These are phyloP conservation scores for Sporobolomyces pararoseus DNA, from an alignment of 768 basidiomycete genomes.

Conservation along the genomic window DNA sequence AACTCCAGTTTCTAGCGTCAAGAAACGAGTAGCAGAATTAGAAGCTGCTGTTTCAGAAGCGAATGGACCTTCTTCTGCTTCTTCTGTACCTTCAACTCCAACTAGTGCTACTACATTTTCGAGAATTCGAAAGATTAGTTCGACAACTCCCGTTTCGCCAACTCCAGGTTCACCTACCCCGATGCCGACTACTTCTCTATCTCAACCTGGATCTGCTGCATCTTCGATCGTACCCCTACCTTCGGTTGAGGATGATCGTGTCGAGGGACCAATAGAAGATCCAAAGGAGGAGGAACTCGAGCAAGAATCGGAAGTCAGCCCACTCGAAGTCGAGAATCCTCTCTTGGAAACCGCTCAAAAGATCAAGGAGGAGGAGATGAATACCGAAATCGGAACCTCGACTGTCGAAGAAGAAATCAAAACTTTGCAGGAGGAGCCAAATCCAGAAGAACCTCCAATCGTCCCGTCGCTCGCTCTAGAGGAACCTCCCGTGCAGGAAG, in stretches of 20 bases:
- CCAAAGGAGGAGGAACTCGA: neutral
- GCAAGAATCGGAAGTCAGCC: no score
- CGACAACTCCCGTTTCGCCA: slow-evolving; percentile 4
- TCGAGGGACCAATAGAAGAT: neutral
- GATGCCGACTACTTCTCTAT: neutral
- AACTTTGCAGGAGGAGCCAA: neutral
- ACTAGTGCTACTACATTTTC: neutral
- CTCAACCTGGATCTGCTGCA: neutral
- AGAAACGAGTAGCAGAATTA: slow-evolving; percentile 34
- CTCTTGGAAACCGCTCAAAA: neutral
- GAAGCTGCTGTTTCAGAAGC: slow-evolving; percentile 29
- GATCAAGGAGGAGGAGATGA: neutral
- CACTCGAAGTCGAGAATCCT: neutral
- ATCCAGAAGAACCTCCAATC: no score
- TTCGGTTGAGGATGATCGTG: neutral
- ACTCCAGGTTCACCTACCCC: neutral
- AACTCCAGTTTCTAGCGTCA: slow-evolving; percentile 35
- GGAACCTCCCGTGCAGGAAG: slow-evolving; percentile 8
- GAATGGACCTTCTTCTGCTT: neutral
- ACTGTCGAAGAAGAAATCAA: neutral
- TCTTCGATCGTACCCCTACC: slow-evolving; percentile 15
- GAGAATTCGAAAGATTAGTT: neutral
- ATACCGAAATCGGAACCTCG: neutral
- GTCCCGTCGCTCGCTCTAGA: neutral
- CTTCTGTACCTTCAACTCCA: neutral